Evolutionary conservation across 139 green algal species (phyloP).

Genomic region (Ostreobium quekettii): DNA sequence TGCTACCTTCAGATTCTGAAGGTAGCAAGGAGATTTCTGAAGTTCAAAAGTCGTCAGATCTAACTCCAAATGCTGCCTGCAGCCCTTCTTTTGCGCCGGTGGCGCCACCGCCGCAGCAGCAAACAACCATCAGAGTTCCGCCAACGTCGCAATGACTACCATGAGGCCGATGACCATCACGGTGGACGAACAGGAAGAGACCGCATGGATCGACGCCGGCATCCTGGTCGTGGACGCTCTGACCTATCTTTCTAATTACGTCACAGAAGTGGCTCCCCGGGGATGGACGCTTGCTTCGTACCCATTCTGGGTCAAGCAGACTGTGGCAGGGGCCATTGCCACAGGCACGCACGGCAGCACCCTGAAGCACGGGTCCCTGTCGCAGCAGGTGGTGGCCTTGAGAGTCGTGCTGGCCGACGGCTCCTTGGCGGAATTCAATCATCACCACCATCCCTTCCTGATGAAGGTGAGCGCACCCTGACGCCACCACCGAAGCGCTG

Average conservation of each 20-base stretch:
- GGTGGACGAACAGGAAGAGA: slow-evolving; percentile 50
- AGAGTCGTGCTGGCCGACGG: slow-evolving; percentile 54
- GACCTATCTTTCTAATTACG: slow-evolving; percentile 72
- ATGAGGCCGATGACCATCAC: slow-evolving; percentile 39
- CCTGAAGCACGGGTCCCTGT: slow-evolving; percentile 50
- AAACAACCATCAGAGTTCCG: not conserved
- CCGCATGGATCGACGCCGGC: slow-evolving; percentile 62
- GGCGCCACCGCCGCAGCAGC: not conserved
- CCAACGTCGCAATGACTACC: slow-evolving; percentile 42
- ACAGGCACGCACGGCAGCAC: slow-evolving; percentile 71
- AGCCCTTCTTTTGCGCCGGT: not conserved
- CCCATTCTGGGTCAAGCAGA: slow-evolving; percentile 76
- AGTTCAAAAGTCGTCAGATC: not conserved
- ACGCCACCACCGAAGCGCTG: too few species aligned
- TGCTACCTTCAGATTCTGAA: too few species aligned
- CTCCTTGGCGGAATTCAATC: too few species aligned
- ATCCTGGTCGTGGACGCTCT: slow-evolving; percentile 57
- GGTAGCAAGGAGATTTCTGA: not conserved
- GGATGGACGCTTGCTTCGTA: slow-evolving; percentile 68
- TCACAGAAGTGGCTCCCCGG: slow-evolving; percentile 33
- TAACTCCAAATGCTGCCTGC: not conserved
- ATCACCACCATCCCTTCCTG: too few species aligned
- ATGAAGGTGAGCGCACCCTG: too few species aligned
- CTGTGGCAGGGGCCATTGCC: slow-evolving; percentile 70
- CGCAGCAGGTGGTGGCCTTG: slow-evolving; percentile 49